Evolutionary conservation across 805 yeast genomes (phyloP), one percentile per base, ranked within the genome.

Genomic region (Osmozyma mogii): DNA sequence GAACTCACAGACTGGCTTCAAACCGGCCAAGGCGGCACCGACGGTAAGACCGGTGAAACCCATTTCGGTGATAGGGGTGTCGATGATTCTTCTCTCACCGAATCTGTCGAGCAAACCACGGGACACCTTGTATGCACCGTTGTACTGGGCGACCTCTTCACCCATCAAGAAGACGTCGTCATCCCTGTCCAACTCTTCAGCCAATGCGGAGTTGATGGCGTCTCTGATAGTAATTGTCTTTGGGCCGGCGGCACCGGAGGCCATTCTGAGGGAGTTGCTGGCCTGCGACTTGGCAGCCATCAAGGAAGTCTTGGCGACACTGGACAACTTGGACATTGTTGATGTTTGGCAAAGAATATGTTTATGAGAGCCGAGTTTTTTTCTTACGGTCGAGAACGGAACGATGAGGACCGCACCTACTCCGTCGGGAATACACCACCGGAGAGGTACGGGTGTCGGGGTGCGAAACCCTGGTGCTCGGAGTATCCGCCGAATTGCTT

Each of bases 31-130:
- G n/a, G 96, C 92, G 24, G 96, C 87, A 61, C 96, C 96, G 26
- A 84, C 94, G 49, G 94, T 80, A 43, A 88, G 65, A 53, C 96
- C 96, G 28, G 96, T 78, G 70, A 88, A 89, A 34, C 99, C 99
- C 92, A 92, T 89, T 68, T 92, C 99, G 33, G 99, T 92, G 60
- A 92, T 92, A 41, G 99, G 99, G 41, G 96, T 88, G 63, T 88
- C 96, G 38, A 88, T 72, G 36, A 88, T 80, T 65, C 96, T 78
- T 60, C 83, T 76, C 56, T 87, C 95, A 40, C 96, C 96, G 50
- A 87, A 88, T 57, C 94, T 75, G 63, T 92, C 98, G 52, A 92
- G 72, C 42, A 92, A 72, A 20, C 98, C 98, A 56, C 94, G 79
- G 41, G 97, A 82, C 41, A 92, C 81, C 70, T 92, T 92, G 70